Evolutionary conservation across 768 basidiomycete genomes (phyloP).

Genomic region (Panus rudis): DNA sequence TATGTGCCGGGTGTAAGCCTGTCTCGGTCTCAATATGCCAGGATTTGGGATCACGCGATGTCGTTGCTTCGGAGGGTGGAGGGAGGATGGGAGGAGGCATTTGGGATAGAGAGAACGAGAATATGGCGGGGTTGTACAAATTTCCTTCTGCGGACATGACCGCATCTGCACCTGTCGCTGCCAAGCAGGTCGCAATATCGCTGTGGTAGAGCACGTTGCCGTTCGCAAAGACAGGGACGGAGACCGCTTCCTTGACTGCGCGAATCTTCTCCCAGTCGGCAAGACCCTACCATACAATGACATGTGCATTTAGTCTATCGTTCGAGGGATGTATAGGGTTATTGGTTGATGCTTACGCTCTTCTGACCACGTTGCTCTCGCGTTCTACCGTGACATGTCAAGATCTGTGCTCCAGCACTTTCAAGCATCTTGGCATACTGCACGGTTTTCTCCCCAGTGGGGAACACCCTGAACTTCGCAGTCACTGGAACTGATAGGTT

Average conservation of each 20-base stretch:
- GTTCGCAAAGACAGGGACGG: conserved; percentile 93
- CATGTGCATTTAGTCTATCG: neutral
- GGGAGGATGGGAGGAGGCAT: conserved; percentile 1
- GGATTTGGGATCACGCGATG: conserved; percentile 21
- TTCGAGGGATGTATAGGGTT: neutral
- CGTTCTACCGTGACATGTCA: conserved; percentile 88
- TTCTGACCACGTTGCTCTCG: conserved; percentile 89
- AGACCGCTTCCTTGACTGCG: conserved; percentile 85
- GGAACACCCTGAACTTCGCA: conserved; percentile 92
- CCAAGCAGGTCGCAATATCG: conserved; percentile 77
- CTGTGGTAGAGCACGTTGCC: conserved; percentile 86
- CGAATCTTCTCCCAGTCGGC: conserved; percentile 88
- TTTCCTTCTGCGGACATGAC: conserved; percentile 96
- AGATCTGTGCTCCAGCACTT: conserved; percentile 87
- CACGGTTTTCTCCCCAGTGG: conserved; percentile 78
- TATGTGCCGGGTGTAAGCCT: conserved; percentile 47
- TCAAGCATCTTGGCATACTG: conserved; percentile 96
- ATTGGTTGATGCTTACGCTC: conserved; percentile 38
- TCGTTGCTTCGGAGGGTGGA: conserved; percentile 10
- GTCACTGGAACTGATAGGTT: conserved; percentile 91
- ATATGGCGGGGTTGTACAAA: conserved; percentile 87
- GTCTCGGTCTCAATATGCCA: conserved; percentile 9
- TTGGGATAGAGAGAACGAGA: conserved; percentile 24
- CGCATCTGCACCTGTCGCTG: conserved; percentile 81
- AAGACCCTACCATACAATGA: conserved; percentile 46